Conservation (phyloP, 2,329 filamentous ascomycete species). For the Neofusicoccum cordaticola region DNA sequence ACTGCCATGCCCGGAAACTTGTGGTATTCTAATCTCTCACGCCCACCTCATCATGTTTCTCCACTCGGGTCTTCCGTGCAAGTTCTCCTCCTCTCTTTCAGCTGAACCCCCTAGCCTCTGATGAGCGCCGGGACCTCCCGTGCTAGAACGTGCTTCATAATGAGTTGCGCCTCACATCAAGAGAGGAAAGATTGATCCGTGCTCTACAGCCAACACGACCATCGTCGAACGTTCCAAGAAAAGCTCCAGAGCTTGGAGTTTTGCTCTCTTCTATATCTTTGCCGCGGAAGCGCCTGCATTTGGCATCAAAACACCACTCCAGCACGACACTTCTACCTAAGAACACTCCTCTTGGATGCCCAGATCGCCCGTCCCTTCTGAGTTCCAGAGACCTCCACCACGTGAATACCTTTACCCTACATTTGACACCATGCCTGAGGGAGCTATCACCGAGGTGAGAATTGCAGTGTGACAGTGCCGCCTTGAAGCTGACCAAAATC, state of each 20-base stretch:
- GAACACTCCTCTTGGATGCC: neutral
- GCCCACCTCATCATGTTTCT: slow-evolving; percentile 1
- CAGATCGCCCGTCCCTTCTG: neutral
- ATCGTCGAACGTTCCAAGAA: neutral
- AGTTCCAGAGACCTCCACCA: slow-evolving; percentile 23
- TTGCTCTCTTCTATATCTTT: neutral
- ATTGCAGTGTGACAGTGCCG: neutral
- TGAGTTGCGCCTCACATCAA: neutral
- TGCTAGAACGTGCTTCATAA: neutral
- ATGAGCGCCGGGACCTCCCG: neutral
- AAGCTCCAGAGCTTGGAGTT: neutral
- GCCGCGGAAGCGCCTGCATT: neutral
- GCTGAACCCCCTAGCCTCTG: neutral
- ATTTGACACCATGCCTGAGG: slow-evolving; percentile 28
- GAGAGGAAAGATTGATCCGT: slow-evolving; percentile 6
- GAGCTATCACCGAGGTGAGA: slow-evolving; percentile 29
- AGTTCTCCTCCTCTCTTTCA: neutral
- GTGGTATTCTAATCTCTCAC: slow-evolving; percentile 8
- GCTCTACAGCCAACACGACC: neutral
- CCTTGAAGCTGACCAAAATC: neutral
- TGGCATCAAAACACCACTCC: neutral
- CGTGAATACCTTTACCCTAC: slow-evolving; percentile 25
- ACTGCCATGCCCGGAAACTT: neutral
- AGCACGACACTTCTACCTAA: neutral
- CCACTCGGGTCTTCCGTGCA: neutral